These are phyloP conservation scores for Serendipita vermifera DNA, from an alignment of 768 basidiomycete genomes.

Conservation along the genomic window DNA sequence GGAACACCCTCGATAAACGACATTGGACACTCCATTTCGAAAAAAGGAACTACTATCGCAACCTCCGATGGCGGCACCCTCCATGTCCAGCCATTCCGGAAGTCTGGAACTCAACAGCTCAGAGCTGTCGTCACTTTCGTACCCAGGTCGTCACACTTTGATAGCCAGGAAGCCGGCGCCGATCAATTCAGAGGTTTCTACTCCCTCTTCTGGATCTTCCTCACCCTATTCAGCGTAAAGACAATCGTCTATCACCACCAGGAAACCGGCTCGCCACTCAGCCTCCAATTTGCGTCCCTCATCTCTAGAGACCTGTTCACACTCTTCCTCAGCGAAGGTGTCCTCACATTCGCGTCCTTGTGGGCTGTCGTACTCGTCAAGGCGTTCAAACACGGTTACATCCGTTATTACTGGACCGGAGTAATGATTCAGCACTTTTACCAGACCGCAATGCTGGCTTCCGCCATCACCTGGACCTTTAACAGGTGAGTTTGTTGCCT, in stretches of 20 bases:
- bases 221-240: slow-evolving; percentile 33
- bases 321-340: slow-evolving; percentile 70
- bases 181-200: slow-evolving; percentile 97
- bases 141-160: slow-evolving; percentile 75
- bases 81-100: slow-evolving; percentile 63
- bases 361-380: slow-evolving; percentile 76
- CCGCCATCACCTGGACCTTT: slow-evolving; percentile 81
- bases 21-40: neutral
- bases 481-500: slow-evolving; percentile 39
- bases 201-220: slow-evolving; percentile 65
- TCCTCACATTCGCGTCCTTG: slow-evolving; percentile 61
- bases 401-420: slow-evolving; percentile 67
- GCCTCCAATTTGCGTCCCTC: slow-evolving; percentile 68
- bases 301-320: slow-evolving; percentile 75
- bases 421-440: slow-evolving; percentile 64
- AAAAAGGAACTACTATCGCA: neutral
- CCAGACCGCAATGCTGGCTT: slow-evolving; percentile 60
- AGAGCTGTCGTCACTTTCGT: slow-evolving; percentile 76
- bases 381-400: slow-evolving; percentile 63
- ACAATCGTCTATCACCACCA: slow-evolving; percentile 54
- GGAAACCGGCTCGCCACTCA: slow-evolving; percentile 62
- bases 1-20: neutral
- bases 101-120: slow-evolving; percentile 59
- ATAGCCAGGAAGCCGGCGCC: slow-evolving; percentile 60
- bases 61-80: slow-evolving; percentile 36